A percentile compares a stretch with the other conserved stretches of the same genome.
Conservation (phyloP, 495 filamentous ascomycete genomes). For the Penicillium bovifimosum region DNA sequence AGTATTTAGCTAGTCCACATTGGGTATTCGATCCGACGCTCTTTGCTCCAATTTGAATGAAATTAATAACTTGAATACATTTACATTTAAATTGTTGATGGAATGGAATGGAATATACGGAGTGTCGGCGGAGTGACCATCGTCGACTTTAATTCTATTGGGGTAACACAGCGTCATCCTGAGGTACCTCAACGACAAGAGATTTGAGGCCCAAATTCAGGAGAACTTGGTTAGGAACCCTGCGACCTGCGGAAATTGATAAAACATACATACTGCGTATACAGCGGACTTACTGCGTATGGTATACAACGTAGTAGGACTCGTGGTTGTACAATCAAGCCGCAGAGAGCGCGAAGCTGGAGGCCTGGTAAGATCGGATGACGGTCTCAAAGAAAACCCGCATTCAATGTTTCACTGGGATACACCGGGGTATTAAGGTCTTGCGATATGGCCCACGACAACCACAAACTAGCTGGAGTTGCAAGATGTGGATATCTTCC, state of each 20-base stretch:
- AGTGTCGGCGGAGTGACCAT: not conserved
- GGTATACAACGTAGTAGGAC: too few species aligned
- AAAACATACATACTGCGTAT: too few species aligned
- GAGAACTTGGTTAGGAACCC: not conserved
- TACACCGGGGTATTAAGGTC: not conserved
- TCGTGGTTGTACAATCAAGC: not conserved
- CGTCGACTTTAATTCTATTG: not conserved
- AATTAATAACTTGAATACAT: too few species aligned
- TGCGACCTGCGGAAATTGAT: not conserved
- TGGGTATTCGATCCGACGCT: constrained; percentile 4
- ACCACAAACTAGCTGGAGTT: not conserved
- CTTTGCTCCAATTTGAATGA: not conserved
- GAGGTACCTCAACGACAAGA: not conserved
- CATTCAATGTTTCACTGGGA: not conserved
- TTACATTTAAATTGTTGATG: too few species aligned
- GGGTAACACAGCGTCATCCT: not conserved
- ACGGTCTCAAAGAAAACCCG: not conserved
- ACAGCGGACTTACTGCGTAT: too few species aligned
- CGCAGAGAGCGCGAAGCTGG: not conserved
- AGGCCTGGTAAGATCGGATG: not conserved
- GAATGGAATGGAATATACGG: too few species aligned
- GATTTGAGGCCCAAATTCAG: constrained; percentile 1
- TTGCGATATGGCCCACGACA: not conserved
- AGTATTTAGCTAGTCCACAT: constrained; percentile 11
- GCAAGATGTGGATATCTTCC: not conserved